Percentiles rank a stretch among this genome's conserved stretches.
Conservation (phyloP, 2,329 filamentous ascomycete species). For the Colletotrichum lentis region DNA sequence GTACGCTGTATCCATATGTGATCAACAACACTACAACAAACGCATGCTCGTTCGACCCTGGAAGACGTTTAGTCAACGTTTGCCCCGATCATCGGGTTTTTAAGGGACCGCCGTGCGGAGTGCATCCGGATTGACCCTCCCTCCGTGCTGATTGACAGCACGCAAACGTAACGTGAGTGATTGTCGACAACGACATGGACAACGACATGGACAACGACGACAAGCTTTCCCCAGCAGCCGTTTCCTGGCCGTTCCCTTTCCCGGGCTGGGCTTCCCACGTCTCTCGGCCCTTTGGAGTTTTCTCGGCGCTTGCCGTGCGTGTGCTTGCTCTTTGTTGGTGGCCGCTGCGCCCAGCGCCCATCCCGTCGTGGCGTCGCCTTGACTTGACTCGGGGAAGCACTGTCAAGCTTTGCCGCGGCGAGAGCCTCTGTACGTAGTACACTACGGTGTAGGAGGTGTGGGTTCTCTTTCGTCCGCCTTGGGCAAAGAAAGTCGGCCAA, state of each 20-base stretch:
- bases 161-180: constrained; percentile 31
- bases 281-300: constrained; percentile 6
- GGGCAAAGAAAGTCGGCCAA: not conserved
- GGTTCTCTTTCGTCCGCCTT: not conserved
- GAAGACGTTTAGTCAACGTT: not conserved
- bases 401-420: constrained; percentile 23
- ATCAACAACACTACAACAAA: not conserved
- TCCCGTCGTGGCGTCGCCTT: constrained; percentile 31
- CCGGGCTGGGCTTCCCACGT: not conserved
- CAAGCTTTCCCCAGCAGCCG: constrained; percentile 21
- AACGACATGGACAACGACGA: too few relatives aligned
- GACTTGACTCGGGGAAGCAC: constrained; percentile 23
- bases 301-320: constrained; percentile 28
- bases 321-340: constrained; percentile 6
- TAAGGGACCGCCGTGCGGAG: not conserved
- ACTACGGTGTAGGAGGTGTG: too few relatives aligned
- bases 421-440: constrained; percentile 2
- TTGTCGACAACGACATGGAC: constrained; percentile 1
- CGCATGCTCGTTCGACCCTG: not conserved
- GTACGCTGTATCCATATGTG: too few relatives aligned
- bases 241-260: not conserved
- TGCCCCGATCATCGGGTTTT: too few relatives aligned
- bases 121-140: not conserved
- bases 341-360: constrained; percentile 22
- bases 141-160: not conserved